Base-by-base conservation (phyloP, 2,329 filamentous ascomycete genomes). In the Periconia sp. region DNA sequence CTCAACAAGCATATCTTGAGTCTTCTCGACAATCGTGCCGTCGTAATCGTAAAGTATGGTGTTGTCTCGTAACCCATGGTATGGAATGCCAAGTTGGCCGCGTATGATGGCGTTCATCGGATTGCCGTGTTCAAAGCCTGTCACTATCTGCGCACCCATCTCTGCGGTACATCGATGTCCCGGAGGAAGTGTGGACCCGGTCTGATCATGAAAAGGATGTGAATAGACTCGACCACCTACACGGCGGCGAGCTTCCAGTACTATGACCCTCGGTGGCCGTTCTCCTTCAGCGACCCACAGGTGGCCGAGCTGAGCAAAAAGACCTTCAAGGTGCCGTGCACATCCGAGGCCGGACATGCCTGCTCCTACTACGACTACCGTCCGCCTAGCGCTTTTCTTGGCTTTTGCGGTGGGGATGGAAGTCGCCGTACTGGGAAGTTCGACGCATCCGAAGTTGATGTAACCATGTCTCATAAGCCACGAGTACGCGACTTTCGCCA, bases 71-170 rank as follows among this genome's bases (percentile, higher is more conserved):
- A 99, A 77, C 17, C 87, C 78, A 68, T 96, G 90, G 65, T 95
- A 96, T 12, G 85, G 85, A 15, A 99, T 79, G 18, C 87, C 88
- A 35, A 99, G 79, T 70, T 99, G 95, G 12, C 89, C 92, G 54
- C 94, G 86, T 43, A 99, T 85, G 46, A 99, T 84, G 35, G 92
- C 83, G 65, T 96, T 95, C 57, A 99, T 75, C 4, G 94, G 94
- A 59, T 99, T 99, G 13, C 95, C 95, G 54, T 89, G 84, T 55
- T 97, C 91, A 66, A 97, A 99, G 0, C 94, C 94, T 23, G 95
- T 96, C 48, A 99, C 91, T 47, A 99, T 97, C 79, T 99, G 96
- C 41, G 92, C 94, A 19, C 94, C 94, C 85, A 96, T 95, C 68
- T 99, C 94, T 22, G 90, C 94, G 15, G 92, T 97, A 62, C 87